A percentile compares a stretch with the other conserved stretches of the same genome.
Evolutionary conservation across 164 flowering plant genomes (phyloP).

Genomic region (Nelumbo lutea): DNA sequence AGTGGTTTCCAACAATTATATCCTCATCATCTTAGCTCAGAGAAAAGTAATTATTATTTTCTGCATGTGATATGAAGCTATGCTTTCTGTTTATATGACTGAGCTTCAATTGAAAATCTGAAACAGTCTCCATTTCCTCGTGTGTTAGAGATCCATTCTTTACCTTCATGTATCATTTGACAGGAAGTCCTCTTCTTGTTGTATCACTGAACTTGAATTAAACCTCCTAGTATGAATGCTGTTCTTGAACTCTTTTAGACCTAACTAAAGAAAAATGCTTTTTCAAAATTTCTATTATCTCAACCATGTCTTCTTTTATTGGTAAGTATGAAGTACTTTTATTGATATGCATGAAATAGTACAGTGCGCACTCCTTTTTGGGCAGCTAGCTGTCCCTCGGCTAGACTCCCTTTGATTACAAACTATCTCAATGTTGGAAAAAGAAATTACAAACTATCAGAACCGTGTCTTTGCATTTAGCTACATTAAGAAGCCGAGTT

Average conservation of each 20-base stretch:
- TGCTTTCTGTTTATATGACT: constrained; percentile 10
- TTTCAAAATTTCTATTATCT: neutral
- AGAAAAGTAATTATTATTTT: constrained; percentile 49
- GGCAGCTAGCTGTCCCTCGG: too few species aligned
- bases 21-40: constrained; percentile 4
- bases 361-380: too few species aligned
- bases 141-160: constrained; percentile 20
- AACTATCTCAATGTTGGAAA: too few species aligned
- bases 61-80: constrained; percentile 22
- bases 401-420: too few species aligned
- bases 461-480: too few species aligned
- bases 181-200: neutral
- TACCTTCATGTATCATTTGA: neutral
- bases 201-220: neutral
- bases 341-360: too few species aligned
- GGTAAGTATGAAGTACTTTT: too few species aligned
- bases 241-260: neutral
- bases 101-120: neutral
- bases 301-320: neutral
- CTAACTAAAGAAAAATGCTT: constrained; percentile 3
- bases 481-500: too few species aligned
- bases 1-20: constrained; percentile 6
- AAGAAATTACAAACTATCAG: too few species aligned
- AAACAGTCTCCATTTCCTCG: constrained; percentile 19
- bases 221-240: neutral